These are phyloP conservation scores for Cladosporium phlei DNA, from an alignment of 2,329 filamentous ascomycete species.

Conservation along the genomic window DNA sequence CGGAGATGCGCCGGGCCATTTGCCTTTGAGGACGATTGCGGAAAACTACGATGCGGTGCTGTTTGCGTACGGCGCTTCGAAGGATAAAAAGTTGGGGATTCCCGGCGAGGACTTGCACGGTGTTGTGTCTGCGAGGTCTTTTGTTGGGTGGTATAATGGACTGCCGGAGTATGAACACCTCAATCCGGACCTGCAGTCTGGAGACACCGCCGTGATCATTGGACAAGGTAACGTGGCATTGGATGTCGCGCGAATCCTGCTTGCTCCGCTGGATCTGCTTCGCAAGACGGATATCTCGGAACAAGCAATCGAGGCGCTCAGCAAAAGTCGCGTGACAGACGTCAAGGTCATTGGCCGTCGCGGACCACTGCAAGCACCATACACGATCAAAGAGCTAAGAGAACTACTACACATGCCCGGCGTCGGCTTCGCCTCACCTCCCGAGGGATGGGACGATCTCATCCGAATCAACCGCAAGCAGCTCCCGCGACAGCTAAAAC, in stretches of 20 bases:
- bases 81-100: constrained; percentile 73
- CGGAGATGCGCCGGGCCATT: constrained; percentile 48
- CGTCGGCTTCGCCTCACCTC: constrained; percentile 63
- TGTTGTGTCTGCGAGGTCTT: constrained; percentile 82
- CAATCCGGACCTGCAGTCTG: constrained; percentile 65
- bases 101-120: constrained; percentile 73
- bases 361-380: constrained; percentile 78
- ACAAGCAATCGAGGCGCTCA: constrained; percentile 69
- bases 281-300: constrained; percentile 84
- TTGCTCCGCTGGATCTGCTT: constrained; percentile 69
- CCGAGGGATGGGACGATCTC: constrained; percentile 29
- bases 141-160: constrained; percentile 98
- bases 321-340: constrained; percentile 67
- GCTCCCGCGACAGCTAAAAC: constrained; percentile 69
- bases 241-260: constrained; percentile 82
- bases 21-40: constrained; percentile 65
- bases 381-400: constrained; percentile 90
- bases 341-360: constrained; percentile 85
- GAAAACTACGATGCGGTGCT: constrained; percentile 88
- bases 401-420: constrained; percentile 75
- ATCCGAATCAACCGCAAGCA: constrained; percentile 53
- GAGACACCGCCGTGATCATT: constrained; percentile 80
- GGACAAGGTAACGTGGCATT: constrained; percentile 96
- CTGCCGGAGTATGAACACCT: constrained; percentile 74
- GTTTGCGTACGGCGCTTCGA: constrained; percentile 86